Conservation (phyloP, 2,329 filamentous ascomycete genomes). For the Penicillium sp. region DNA sequence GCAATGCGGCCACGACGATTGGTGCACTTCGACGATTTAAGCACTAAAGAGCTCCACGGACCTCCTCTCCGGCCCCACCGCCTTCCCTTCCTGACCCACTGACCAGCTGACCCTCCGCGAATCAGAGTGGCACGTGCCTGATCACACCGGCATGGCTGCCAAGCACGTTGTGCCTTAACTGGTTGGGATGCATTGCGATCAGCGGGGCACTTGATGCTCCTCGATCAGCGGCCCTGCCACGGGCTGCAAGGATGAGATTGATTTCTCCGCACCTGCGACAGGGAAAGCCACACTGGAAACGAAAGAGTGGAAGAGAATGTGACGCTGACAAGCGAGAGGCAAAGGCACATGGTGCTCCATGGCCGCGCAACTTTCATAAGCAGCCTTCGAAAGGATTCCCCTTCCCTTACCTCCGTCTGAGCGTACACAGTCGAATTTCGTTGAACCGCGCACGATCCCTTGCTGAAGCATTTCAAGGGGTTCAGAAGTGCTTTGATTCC, state of each 20-base stretch:
- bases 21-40: conserved; percentile 6
- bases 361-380: conserved; percentile 6
- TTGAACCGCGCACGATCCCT: too few species aligned
- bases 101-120: conserved; percentile 7
- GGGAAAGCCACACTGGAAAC: background rate
- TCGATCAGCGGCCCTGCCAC: background rate
- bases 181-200: conserved; percentile 9
- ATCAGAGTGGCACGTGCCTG: conserved; percentile 21
- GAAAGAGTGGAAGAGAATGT: background rate
- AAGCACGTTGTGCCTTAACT: conserved; percentile 21
- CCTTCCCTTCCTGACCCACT: background rate
- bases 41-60: conserved; percentile 5
- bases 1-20: conserved; percentile 4
- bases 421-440: too few species aligned
- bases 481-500: too few species aligned
- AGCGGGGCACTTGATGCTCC: background rate
- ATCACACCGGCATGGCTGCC: conserved; percentile 4
- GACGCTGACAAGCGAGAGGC: conserved; percentile 8
- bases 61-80: background rate
- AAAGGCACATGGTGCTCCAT: background rate
- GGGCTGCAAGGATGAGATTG: background rate
- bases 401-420: background rate
- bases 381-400: background rate
- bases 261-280: conserved; percentile 11
- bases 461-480: too few species aligned